A percentile compares a stretch with the other conserved stretches of the same genome.
Conservation (phyloP, 2,329 filamentous ascomycete genomes). For the Leptographium radiaticola region DNA sequence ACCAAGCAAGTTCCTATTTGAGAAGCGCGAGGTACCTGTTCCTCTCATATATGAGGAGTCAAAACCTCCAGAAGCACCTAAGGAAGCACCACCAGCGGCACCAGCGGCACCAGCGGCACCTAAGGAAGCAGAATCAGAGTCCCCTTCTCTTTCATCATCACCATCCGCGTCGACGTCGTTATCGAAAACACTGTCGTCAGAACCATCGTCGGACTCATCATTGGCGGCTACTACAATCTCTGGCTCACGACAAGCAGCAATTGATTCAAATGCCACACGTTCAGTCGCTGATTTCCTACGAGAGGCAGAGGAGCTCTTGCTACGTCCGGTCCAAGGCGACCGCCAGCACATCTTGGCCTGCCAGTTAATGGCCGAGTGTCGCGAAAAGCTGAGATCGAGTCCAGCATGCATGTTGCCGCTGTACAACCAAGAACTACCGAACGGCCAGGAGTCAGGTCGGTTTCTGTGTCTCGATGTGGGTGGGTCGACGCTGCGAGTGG, state of each 20-base stretch:
- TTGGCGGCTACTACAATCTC: not conserved
- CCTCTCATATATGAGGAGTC: not conserved
- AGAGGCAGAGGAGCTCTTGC: conserved; percentile 39
- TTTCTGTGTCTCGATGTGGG: conserved; percentile 56
- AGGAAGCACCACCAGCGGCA: not conserved
- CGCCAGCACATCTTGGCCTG: conserved; percentile 32
- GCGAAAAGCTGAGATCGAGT: conserved; percentile 36
- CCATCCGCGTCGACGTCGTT: not conserved
- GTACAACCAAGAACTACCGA: conserved; percentile 50
- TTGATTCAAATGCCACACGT: conserved; percentile 7
- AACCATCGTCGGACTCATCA: not conserved
- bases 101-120: conserved; percentile 11
- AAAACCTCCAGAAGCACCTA: not conserved
- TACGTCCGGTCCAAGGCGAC: conserved; percentile 32
- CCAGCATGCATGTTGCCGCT: conserved; percentile 51
- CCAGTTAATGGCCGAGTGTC: conserved; percentile 41
- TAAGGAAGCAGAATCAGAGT: conserved; percentile 6
- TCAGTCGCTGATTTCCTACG: conserved; percentile 39
- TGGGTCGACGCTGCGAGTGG: conserved; percentile 53
- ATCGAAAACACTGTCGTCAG: not conserved
- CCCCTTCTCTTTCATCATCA: not conserved
- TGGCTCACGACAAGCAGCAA: not conserved
- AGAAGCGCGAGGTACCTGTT: conserved; percentile 27
- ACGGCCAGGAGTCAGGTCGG: conserved; percentile 43
- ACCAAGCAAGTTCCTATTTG: conserved; percentile 44